phyloP scores from a whole-genome alignment of 768 basidiomycete genomes.

The Kwoniella mangroviensis region DNA sequence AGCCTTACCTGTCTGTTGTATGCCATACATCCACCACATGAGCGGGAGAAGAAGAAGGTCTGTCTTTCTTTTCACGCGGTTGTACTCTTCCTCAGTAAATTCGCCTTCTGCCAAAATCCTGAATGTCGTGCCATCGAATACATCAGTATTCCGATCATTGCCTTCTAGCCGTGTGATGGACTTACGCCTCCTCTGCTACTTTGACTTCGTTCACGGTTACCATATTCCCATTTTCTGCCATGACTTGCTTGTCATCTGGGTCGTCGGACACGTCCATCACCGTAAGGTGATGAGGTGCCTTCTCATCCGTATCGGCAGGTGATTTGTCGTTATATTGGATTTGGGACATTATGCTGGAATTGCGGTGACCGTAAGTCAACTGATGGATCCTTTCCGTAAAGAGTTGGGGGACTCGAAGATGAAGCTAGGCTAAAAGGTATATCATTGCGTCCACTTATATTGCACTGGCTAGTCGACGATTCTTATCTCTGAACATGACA shows the following conservation, averaged over 20 bases:
- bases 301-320: background rate
- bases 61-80: conserved; percentile 32
- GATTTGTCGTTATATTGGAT: background rate
- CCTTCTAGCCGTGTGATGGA: background rate
- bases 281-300: conserved; percentile 14
- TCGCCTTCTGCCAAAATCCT: conserved; percentile 34
- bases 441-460: no score
- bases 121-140: background rate
- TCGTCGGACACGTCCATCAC: background rate
- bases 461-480: background rate
- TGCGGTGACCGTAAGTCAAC: no score
- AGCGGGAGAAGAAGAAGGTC: conserved; percentile 30
- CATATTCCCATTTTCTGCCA: conserved; percentile 13
- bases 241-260: conserved; percentile 24
- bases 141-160: background rate
- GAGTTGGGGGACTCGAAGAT: no score
- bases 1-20: conserved; percentile 31
- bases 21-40: conserved; percentile 47
- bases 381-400: no score
- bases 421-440: no score
- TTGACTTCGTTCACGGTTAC: conserved; percentile 26
- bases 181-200: conserved; percentile 30
- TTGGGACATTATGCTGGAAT: background rate
- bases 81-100: conserved; percentile 39
- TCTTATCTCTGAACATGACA: background rate